Base-by-base conservation (phyloP, 768 basidiomycete genomes). In the Clitopilus passeckerianus region DNA sequence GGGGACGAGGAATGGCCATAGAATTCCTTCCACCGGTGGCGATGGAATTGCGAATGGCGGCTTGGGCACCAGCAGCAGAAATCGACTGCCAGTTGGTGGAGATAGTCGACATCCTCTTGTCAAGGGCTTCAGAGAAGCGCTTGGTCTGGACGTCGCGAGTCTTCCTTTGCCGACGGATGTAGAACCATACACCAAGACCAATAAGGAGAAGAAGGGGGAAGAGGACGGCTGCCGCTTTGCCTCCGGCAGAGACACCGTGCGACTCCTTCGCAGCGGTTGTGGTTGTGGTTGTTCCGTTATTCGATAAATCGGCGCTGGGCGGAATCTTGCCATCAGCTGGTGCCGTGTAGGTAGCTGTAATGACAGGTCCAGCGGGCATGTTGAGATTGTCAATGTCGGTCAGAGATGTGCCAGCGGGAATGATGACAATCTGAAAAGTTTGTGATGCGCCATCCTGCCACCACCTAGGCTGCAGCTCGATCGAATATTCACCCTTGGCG, bases 91-190 rank as follows among this genome's bases (percentile, higher is more conserved):
- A 93, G 66, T 91, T 88, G 18, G 80, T 74, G 6, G 85, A 86
- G 63, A 92, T 90, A 54, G 87, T 89, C 1, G 85, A 87, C 91
- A 93, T 92, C 70, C 91, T 87, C 70, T 84, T 85, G 74, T 93
- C 91, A 70, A 93, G 71, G 9, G 77, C 81, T 68, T 86, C 79
- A 41, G 80, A 84, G 78, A 83, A 93, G 20, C 77, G 77, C 69
- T 74, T 79, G 66, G 82, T 77, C 68, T 87, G 79, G 27, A 80
- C 76, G 58, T 73, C 74, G 54, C 77, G 76, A 61, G 72, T 80
- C 30, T 71, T 65, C 60, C 91, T 84, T 55, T 71, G 81, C 59
- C 74, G 72, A 67, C 72, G 81, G 75, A 93, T 68, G 71, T 84
- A 90, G 0, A 74, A 66, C 10, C 69, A 75, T 34, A 77, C 60